Evolutionary conservation across 148 eudicot genomes (phyloP).

Genomic region (Silene uniflora): DNA sequence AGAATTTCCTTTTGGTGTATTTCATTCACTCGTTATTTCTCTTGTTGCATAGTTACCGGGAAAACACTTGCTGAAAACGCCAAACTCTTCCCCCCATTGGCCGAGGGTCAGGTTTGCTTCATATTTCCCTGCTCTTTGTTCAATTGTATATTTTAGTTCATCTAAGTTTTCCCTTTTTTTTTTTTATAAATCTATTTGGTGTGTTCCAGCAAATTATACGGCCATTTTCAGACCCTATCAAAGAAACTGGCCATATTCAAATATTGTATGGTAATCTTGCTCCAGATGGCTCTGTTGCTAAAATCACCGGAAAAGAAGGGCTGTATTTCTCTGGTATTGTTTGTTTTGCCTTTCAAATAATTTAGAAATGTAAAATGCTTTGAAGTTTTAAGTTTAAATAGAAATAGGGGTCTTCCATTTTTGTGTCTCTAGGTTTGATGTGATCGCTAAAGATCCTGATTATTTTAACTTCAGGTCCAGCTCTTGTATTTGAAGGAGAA

Average conservation of each 20-base stretch:
- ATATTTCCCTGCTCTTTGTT: neutral
- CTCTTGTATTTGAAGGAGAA: conserved; percentile 95
- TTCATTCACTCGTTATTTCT: conserved; percentile 2
- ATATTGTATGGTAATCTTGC: conserved; percentile 90
- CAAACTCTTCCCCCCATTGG: conserved; percentile 70
- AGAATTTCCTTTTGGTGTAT: neutral
- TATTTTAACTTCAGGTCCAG: conserved; percentile 57
- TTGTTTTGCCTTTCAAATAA: conserved; percentile 15
- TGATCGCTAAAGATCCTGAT: neutral
- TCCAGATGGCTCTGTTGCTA: conserved; percentile 97
- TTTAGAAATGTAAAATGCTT: neutral
- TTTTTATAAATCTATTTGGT: neutral
- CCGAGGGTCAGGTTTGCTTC: conserved; percentile 85
- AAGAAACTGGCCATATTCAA: conserved; percentile 90
- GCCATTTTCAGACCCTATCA: conserved; percentile 75
- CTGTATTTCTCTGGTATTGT: conserved; percentile 70
- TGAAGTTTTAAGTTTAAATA: neutral
- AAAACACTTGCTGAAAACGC: conserved; percentile 93
- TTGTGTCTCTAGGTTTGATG: neutral
- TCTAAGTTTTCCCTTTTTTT: neutral
- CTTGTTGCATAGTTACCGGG: conserved; percentile 63
- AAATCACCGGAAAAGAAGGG: conserved; percentile 96
- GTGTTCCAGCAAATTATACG: conserved; percentile 78
- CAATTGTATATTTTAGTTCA: neutral
- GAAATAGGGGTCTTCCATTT: neutral